phyloP scores from a whole-genome alignment of 1,139 yeast genomes.

The Pneumocystis carinii region DNA sequence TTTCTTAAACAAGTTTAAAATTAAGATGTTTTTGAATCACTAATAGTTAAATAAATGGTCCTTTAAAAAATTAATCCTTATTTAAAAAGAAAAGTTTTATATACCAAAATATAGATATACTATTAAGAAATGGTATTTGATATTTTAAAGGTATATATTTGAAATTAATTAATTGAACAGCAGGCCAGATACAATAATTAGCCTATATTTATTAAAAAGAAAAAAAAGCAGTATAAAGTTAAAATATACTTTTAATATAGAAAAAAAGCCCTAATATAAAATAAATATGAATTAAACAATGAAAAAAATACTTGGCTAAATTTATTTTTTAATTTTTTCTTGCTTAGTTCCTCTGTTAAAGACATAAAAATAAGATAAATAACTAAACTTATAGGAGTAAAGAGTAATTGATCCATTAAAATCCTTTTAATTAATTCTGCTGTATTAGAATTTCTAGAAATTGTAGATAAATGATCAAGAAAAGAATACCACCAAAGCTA shows the following conservation, averaged over 20 bases:
- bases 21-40: background rate
- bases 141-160: slow-evolving; percentile 15
- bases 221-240: background rate
- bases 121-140: slow-evolving; percentile 8
- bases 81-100: background rate
- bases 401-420: slow-evolving; percentile 45
- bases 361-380: slow-evolving; percentile 57
- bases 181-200: slow-evolving; percentile 84
- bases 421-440: slow-evolving; percentile 7
- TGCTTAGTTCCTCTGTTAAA: slow-evolving; percentile 38
- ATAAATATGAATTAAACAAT: background rate
- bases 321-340: slow-evolving; percentile 14
- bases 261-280: background rate
- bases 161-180: slow-evolving; percentile 60
- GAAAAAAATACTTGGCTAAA: slow-evolving; percentile 5
- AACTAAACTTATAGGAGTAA: slow-evolving; percentile 63
- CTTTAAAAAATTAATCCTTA: background rate
- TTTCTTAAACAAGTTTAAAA: background rate
- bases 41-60: background rate
- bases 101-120: slow-evolving; percentile 14
- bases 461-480: slow-evolving; percentile 8
- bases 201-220: slow-evolving; percentile 17
- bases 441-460: slow-evolving; percentile 1
- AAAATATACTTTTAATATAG: background rate
- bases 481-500: slow-evolving; percentile 10